Conservation (phyloP, 2,329 filamentous ascomycete species). For the Clarireedia sp. region DNA sequence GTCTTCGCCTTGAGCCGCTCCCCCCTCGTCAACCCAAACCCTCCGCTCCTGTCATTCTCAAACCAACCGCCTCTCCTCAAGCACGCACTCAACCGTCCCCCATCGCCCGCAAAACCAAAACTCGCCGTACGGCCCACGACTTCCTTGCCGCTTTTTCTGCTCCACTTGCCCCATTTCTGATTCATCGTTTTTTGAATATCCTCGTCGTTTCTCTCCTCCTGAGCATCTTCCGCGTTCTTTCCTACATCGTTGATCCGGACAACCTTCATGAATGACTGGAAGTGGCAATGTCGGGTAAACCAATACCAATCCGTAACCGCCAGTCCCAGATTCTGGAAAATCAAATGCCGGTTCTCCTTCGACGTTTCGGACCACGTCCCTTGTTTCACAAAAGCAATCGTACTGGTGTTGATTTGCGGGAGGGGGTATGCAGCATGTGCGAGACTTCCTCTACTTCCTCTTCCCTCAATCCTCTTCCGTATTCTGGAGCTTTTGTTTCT, state of each 20-base stretch:
- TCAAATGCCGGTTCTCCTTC: neutral
- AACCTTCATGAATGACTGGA: neutral
- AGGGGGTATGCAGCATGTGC: neutral
- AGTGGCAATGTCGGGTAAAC: neutral
- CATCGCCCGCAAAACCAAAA: neutral
- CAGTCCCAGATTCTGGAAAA: neutral
- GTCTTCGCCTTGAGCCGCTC: neutral
- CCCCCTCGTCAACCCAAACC: no score
- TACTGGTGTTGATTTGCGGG: neutral
- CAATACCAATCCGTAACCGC: neutral
- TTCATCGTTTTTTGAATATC: neutral
- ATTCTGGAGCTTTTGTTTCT: no score
- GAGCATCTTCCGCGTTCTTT: no score
- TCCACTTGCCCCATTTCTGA: neutral
- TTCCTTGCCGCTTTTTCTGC: neutral
- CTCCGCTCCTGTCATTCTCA: no score
- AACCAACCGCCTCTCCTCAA: no score
- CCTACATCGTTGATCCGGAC: neutral
- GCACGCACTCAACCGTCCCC: neutral
- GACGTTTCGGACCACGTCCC: neutral
- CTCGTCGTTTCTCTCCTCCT: no score
- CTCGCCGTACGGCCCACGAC: neutral
- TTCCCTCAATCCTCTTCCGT: no score
- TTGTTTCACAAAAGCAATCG: neutral
- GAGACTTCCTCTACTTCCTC: no score